phyloP scores from a whole-genome alignment of 108 stramenopile species.

The Stephanodiscus minutulus region DNA sequence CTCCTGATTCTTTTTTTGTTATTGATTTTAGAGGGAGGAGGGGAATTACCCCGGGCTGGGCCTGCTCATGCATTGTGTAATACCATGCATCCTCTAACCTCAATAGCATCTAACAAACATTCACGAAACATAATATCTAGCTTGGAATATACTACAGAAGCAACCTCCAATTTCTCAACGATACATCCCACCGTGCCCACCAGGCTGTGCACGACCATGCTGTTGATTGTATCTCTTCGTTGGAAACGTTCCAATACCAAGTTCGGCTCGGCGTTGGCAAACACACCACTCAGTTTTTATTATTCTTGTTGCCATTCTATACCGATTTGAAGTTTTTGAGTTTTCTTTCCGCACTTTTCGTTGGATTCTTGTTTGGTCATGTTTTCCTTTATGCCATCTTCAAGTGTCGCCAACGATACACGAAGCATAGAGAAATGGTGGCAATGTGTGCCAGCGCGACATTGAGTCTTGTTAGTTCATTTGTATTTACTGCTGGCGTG shows the following conservation, averaged over 20 bases:
- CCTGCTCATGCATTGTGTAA: background rate
- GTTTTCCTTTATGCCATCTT: background rate
- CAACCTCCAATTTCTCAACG: background rate
- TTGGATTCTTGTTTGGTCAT: background rate
- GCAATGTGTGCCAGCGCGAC: background rate
- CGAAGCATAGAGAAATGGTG: background rate
- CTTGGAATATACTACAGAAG: background rate
- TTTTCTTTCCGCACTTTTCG: background rate
- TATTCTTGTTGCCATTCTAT: background rate
- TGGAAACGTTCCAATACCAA: background rate
- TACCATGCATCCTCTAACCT: background rate
- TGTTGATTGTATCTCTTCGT: background rate
- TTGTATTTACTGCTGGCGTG: background rate
- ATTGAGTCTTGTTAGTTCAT: background rate
- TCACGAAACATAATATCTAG: background rate
- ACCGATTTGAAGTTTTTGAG: background rate
- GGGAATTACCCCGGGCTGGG: background rate
- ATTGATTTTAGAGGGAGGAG: background rate
- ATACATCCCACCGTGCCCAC: background rate
- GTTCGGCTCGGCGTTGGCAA: constrained; percentile 1
- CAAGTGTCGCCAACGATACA: background rate
- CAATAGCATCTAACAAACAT: background rate
- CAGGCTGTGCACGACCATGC: background rate
- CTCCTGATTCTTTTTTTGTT: background rate
- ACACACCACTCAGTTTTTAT: background rate